Evolutionary conservation across 805 yeast species (phyloP).

Genomic region (Candida rishiriensis): DNA sequence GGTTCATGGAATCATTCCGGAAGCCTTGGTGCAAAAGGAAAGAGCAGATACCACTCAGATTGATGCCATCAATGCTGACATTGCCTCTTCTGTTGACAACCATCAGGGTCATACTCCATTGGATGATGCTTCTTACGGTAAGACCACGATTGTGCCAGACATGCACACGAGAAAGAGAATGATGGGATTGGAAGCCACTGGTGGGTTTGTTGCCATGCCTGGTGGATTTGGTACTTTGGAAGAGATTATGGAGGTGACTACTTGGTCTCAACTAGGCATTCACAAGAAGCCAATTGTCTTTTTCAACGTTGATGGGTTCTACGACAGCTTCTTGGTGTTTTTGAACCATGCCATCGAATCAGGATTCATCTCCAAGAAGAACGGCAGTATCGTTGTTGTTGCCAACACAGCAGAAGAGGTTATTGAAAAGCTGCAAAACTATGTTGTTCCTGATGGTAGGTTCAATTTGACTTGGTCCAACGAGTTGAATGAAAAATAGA

Average conservation of each 20-base stretch:
- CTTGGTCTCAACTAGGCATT: conserved; percentile 88
- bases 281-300: conserved; percentile 78
- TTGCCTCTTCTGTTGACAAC: conserved; percentile 48
- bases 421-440: conserved; percentile 53
- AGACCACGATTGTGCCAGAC: conserved; percentile 75
- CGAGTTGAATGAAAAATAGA: neutral
- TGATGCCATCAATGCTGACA: conserved; percentile 41
- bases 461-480: conserved; percentile 65
- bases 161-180: conserved; percentile 86
- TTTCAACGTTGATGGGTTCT: conserved; percentile 77
- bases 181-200: conserved; percentile 85
- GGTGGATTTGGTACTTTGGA: conserved; percentile 92
- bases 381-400: conserved; percentile 62
- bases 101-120: conserved; percentile 64
- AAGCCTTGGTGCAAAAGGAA: conserved; percentile 71
- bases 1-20: conserved; percentile 86
- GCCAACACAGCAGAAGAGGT: conserved; percentile 70
- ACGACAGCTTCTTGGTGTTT: conserved; percentile 62
- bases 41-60: conserved; percentile 35
- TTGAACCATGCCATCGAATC: conserved; percentile 51
- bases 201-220: conserved; percentile 77
- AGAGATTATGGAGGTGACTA: conserved; percentile 83
- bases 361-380: conserved; percentile 65
- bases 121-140: conserved; percentile 57
- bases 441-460: conserved; percentile 67